Percentiles rank a stretch among this genome's conserved stretches.
phyloP scores from a whole-genome alignment of 2,329 filamentous ascomycete genomes.

The Cladosporium sp. region DNA sequence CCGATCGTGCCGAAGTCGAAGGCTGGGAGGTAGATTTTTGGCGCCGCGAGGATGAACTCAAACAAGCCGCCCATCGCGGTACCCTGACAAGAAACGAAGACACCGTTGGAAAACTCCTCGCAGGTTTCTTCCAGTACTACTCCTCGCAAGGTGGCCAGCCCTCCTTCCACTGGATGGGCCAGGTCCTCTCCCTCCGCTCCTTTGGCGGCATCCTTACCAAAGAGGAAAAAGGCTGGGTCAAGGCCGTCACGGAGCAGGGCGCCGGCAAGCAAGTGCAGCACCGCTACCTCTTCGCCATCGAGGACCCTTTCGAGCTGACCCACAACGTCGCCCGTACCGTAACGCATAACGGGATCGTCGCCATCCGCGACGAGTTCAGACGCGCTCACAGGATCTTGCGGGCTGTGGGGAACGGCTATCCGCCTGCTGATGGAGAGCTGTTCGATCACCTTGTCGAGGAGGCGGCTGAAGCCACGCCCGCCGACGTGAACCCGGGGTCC shows the following conservation, averaged over 20 bases:
- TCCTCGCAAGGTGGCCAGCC: conserved; percentile 50
- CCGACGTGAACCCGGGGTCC: background rate
- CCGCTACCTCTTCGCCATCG: conserved; percentile 80
- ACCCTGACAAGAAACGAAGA: conserved; percentile 63
- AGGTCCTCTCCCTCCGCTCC: conserved; percentile 72
- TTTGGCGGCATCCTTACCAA: conserved; percentile 65
- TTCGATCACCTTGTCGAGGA: conserved; percentile 22
- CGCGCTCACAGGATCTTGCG: conserved; percentile 69
- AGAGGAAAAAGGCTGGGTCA: conserved; percentile 75
- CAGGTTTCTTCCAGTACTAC: conserved; percentile 86
- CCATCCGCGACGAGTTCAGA: conserved; percentile 78
- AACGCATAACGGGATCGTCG: conserved; percentile 71
- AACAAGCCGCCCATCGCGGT: conserved; percentile 50
- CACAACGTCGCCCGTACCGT: conserved; percentile 88
- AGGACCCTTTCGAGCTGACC: conserved; percentile 82
- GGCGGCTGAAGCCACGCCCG: conserved; percentile 31
- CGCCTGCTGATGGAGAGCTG: conserved; percentile 20
- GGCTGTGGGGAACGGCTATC: conserved; percentile 39
- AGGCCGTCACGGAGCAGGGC: conserved; percentile 63
- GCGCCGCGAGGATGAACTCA: conserved; percentile 66
- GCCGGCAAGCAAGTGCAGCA: conserved; percentile 59
- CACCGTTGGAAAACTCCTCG: conserved; percentile 62
- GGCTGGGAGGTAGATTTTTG: conserved; percentile 69
- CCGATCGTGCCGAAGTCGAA: conserved; percentile 32
- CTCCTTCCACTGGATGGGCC: conserved; percentile 72